Percentiles rank a stretch among this genome's conserved stretches.
Evolutionary conservation across 202 grass and related monocot genomes (phyloP).

Genomic region (Schoenoplectus tabernaemontani): DNA sequence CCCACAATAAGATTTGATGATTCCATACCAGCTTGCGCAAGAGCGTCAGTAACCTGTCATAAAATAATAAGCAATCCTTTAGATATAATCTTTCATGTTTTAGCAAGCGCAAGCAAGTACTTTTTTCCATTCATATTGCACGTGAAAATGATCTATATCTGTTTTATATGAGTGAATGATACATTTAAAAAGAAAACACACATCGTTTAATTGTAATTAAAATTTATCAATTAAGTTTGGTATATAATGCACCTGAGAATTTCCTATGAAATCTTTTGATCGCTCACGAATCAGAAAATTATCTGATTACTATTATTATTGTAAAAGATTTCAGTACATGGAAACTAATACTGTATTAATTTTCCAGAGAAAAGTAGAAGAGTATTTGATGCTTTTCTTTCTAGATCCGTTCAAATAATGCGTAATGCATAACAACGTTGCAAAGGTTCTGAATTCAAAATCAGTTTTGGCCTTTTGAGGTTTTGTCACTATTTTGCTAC

Average conservation of each 20-base stretch:
- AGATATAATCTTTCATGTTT: conserved; percentile 3
- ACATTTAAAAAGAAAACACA: not conserved
- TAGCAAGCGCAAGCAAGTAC: too few species aligned
- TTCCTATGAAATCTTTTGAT: not conserved
- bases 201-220: not conserved
- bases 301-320: not conserved
- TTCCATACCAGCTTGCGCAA: conserved; percentile 69
- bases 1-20: conserved; percentile 83
- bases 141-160: not conserved
- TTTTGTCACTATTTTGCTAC: too few species aligned
- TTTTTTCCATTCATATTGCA: not conserved
- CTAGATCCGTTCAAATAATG: too few species aligned
- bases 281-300: not conserved
- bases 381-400: too few species aligned
- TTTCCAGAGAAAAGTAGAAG: too few species aligned
- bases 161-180: not conserved
- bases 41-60: conserved; percentile 63
- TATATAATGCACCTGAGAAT: not conserved
- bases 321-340: not conserved
- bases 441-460: too few species aligned
- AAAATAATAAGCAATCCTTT: too few species aligned
- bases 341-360: not conserved
- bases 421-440: too few species aligned
- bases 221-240: not conserved
- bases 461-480: too few species aligned